Conservation (phyloP, 2,329 filamentous ascomycete genomes). For the Dissoconium aciculare region DNA sequence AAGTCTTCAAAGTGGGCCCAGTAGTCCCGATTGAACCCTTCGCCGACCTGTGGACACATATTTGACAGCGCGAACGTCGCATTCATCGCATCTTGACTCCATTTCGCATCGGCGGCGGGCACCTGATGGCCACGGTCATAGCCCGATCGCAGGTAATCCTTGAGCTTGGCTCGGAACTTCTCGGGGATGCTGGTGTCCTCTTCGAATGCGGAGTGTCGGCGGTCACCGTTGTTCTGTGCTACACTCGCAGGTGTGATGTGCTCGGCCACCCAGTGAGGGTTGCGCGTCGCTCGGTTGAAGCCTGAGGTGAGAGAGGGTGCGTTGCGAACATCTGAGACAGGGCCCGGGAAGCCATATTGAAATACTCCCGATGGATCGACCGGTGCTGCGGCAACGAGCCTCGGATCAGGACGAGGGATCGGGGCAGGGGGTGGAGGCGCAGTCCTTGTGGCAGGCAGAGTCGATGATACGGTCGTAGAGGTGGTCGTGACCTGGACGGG, state of each 20-base stretch:
- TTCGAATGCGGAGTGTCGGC: conserved; percentile 66
- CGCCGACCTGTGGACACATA: conserved; percentile 97
- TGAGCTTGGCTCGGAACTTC: conserved; percentile 75
- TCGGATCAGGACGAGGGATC: conserved; percentile 11
- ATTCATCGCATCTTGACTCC: conserved; percentile 88
- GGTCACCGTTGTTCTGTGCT: conserved; percentile 57
- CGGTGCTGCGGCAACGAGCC: conserved; percentile 17
- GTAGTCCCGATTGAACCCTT: conserved; percentile 98
- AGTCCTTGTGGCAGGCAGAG: conserved; percentile 14
- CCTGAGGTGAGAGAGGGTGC: conserved; percentile 67
- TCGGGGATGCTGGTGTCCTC: conserved; percentile 70
- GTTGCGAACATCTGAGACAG: conserved; percentile 64
- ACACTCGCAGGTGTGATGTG: conserved; percentile 89
- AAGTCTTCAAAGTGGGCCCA: conserved; percentile 99
- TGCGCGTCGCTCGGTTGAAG: conserved; percentile 79
- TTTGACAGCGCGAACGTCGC: conserved; percentile 86
- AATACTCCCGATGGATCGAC: conserved; percentile 39
- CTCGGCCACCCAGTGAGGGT: conserved; percentile 83
- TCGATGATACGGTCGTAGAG: conserved; percentile 22
- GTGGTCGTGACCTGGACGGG: conserved; percentile 19
- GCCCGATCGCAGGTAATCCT: conserved; percentile 88
- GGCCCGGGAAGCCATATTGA: conserved; percentile 68
- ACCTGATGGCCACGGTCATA: conserved; percentile 97
- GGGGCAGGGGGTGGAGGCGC: conserved; percentile 18
- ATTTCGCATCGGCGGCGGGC: conserved; percentile 89